Evolutionary conservation across 495 filamentous ascomycete genomes (phyloP).

Genomic region (Aspergillus sclerotioniger): DNA sequence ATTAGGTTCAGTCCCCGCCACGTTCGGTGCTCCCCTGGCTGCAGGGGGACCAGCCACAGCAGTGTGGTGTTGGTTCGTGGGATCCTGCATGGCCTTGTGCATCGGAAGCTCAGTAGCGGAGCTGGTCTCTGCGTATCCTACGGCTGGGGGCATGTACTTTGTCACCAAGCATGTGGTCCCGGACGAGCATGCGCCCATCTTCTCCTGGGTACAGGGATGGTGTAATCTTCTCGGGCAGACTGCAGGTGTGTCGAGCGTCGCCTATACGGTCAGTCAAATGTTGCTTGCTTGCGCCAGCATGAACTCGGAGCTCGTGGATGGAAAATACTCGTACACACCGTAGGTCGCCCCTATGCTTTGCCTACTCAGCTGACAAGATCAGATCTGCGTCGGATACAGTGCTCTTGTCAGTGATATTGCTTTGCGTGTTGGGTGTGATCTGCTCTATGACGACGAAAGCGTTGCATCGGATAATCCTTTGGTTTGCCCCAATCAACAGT

Average conservation of each 20-base stretch:
- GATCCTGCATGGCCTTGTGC: conserved; percentile 65
- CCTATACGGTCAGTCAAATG: conserved; percentile 59
- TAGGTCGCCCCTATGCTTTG: conserved; percentile 17
- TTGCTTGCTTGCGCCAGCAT: conserved; percentile 55
- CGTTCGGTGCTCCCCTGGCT: conserved; percentile 60
- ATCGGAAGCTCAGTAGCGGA: conserved; percentile 65
- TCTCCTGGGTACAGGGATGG: conserved; percentile 62
- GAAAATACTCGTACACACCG: conserved; percentile 48
- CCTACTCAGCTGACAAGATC: conserved; percentile 12
- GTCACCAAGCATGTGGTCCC: conserved; percentile 62
- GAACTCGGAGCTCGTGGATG: conserved; percentile 50
- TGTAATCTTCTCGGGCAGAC: conserved; percentile 62
- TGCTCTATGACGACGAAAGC: conserved; percentile 65
- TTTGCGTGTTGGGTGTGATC: conserved; percentile 58
- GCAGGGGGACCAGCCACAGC: conserved; percentile 68
- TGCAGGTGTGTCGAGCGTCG: conserved; percentile 56
- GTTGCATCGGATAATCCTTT: conserved; percentile 61
- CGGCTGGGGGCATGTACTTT: conserved; percentile 64
- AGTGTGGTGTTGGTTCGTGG: conserved; percentile 71
- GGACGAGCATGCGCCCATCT: conserved; percentile 53
- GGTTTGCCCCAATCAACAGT: conserved; percentile 76
- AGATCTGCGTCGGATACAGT: conserved; percentile 65
- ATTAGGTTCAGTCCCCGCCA: conserved; percentile 67
- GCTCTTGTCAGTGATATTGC: conserved; percentile 54
- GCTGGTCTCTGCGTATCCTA: conserved; percentile 62